A percentile compares a stretch with the other conserved stretches of the same genome.
Evolutionary conservation across 176 grass and related monocot genomes (phyloP).

Genomic region (Aegilops longissima): DNA sequence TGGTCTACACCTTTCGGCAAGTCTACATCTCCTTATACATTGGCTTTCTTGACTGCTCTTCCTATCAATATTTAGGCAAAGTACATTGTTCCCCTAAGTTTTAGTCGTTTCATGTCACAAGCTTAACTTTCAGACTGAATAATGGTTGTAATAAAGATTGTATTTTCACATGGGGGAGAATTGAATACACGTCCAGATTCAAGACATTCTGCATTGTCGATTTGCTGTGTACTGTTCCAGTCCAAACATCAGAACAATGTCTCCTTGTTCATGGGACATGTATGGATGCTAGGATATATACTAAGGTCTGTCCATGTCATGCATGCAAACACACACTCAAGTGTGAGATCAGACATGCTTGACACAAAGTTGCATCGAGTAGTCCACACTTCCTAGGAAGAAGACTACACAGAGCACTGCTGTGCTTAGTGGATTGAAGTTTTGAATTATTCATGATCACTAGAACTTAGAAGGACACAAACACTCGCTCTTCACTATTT

Average conservation of each 20-base stretch:
- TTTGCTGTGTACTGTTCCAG: background rate
- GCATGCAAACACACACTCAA: too few relatives aligned
- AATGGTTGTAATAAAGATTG: background rate
- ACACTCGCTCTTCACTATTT: too few relatives aligned
- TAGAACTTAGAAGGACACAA: too few relatives aligned
- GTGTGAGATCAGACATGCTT: too few relatives aligned
- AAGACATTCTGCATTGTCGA: background rate
- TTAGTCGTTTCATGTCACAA: background rate
- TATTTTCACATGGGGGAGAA: background rate
- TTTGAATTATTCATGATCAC: too few relatives aligned
- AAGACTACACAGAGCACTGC: too few relatives aligned
- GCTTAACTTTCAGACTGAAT: background rate
- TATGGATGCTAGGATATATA: too few relatives aligned
- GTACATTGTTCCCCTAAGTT: background rate
- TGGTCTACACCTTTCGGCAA: constrained; percentile 86
- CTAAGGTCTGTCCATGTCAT: too few relatives aligned
- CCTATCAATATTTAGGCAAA: constrained; percentile 62
- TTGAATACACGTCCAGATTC: background rate
- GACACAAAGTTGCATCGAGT: too few relatives aligned
- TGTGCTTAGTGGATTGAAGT: too few relatives aligned
- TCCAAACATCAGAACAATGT: background rate
- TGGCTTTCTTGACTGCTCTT: constrained; percentile 85
- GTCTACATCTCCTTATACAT: constrained; percentile 64
- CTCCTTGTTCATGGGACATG: background rate
- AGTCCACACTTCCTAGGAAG: too few relatives aligned